phyloP scores from a whole-genome alignment of 495 filamentous ascomycete species.

The Lentithecium fluviatile region DNA sequence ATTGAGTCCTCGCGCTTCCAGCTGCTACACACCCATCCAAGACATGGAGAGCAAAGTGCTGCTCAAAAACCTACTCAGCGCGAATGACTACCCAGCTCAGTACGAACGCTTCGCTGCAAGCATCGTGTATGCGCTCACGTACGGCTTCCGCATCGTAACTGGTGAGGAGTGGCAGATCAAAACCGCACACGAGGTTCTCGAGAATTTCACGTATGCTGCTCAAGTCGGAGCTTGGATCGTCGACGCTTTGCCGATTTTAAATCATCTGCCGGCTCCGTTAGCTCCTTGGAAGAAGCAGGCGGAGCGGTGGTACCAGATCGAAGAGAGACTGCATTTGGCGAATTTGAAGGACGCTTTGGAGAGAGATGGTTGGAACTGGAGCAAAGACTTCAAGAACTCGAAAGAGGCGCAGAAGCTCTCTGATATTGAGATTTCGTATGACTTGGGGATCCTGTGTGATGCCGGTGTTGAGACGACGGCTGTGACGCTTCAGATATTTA shows the following conservation, averaged over 20 bases:
- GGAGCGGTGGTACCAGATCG: slow-evolving; percentile 28
- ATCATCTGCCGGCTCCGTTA: slow-evolving; percentile 39
- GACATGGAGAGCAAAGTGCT: slow-evolving; percentile 5
- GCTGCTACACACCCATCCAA: too few species aligned
- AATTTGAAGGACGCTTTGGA: slow-evolving; percentile 21
- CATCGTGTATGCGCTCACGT: slow-evolving; percentile 42
- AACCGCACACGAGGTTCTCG: slow-evolving; percentile 36
- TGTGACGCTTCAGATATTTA: neutral
- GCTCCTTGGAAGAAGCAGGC: slow-evolving; percentile 43
- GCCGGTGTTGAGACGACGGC: slow-evolving; percentile 9
- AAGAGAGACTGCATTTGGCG: slow-evolving; percentile 20
- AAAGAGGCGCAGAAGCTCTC: slow-evolving; percentile 10
- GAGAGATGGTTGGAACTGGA: slow-evolving; percentile 11
- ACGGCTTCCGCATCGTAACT: slow-evolving; percentile 41
- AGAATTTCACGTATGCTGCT: slow-evolving; percentile 38
- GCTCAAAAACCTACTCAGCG: slow-evolving; percentile 20
- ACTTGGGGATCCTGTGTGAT: slow-evolving; percentile 15
- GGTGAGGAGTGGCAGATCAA: slow-evolving; percentile 39
- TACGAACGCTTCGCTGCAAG: slow-evolving; percentile 43
- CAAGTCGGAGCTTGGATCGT: slow-evolving; percentile 38
- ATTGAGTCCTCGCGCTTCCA: too few species aligned
- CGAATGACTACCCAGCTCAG: slow-evolving; percentile 28
- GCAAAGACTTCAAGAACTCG: slow-evolving; percentile 12
- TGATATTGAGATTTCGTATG: slow-evolving; percentile 6
- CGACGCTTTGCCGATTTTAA: slow-evolving; percentile 43